These are phyloP conservation scores for Pseudogymnoascus sp. DNA, from an alignment of 2,329 filamentous ascomycete genomes.

Conservation along the genomic window DNA sequence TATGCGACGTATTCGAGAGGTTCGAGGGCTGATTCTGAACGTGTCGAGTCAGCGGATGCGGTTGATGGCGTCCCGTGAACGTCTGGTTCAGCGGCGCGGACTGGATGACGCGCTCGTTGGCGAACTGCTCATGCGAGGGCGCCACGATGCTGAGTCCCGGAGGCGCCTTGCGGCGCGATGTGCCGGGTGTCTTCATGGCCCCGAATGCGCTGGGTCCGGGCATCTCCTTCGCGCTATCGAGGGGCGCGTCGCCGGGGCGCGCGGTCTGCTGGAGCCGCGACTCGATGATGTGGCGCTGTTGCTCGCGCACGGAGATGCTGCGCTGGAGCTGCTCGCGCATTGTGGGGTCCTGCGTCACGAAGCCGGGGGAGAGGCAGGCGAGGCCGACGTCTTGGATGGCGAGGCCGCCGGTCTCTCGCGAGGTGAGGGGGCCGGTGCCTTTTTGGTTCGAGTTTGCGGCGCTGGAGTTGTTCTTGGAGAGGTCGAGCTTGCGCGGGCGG, in stretches of 20 bases:
- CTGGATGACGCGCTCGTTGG: constrained; percentile 90
- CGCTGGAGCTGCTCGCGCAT: constrained; percentile 94
- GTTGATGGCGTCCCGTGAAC: constrained; percentile 82
- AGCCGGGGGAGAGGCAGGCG: constrained; percentile 90
- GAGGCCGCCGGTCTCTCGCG: constrained; percentile 62
- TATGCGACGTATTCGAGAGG: constrained; percentile 76
- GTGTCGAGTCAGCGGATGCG: constrained; percentile 69
- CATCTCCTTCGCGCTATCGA: constrained; percentile 48
- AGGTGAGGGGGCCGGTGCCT: constrained; percentile 65
- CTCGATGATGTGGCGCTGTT: constrained; percentile 93
- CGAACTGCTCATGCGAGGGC: constrained; percentile 84
- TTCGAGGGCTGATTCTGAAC: constrained; percentile 75
- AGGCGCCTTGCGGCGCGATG: constrained; percentile 71
- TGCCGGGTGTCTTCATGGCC: constrained; percentile 63
- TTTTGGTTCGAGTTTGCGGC: constrained; percentile 53
- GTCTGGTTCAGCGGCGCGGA: constrained; percentile 92
- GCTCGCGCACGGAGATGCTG: constrained; percentile 86
- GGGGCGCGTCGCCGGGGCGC: constrained; percentile 64
- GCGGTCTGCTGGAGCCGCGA: constrained; percentile 80
- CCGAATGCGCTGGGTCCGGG: constrained; percentile 32
- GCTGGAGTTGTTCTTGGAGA: constrained; percentile 58
- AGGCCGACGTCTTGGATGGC: constrained; percentile 89
- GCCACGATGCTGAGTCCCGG: constrained; percentile 92
- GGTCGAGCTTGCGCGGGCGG: constrained; percentile 68
- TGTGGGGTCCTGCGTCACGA: constrained; percentile 90